Conservation (phyloP, 208 protist species). For the Leishmania braziliensis region DNA sequence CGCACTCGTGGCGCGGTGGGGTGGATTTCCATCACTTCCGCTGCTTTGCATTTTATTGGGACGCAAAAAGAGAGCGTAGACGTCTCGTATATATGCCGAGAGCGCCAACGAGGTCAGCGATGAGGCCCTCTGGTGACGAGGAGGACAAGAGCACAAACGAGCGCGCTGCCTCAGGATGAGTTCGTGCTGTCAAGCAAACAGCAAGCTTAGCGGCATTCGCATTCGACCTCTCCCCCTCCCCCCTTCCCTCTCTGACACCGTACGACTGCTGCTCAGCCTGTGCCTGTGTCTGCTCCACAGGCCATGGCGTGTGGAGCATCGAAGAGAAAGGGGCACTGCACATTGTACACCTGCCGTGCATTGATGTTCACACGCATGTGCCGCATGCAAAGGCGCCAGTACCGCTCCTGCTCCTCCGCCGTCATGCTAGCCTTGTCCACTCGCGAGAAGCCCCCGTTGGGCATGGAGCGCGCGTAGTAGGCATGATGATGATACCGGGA, state of each 20-base stretch:
- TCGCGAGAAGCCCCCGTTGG: slow-evolving; percentile 33
- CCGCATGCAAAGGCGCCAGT: slow-evolving; percentile 85
- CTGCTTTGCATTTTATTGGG: background rate
- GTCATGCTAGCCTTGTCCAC: slow-evolving; percentile 40
- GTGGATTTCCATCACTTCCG: too few relatives aligned
- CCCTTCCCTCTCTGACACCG: too few relatives aligned
- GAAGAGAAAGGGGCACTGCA: slow-evolving; percentile 59
- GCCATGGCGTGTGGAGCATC: background rate
- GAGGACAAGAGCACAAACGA: background rate
- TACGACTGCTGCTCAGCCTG: too few relatives aligned
- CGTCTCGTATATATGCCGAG: background rate
- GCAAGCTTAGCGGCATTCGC: background rate
- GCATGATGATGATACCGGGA: slow-evolving; percentile 37
- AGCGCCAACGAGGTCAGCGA: background rate
- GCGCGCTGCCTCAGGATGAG: background rate
- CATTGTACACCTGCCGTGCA: slow-evolving; percentile 77
- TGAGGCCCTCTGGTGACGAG: background rate
- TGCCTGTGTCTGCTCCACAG: background rate
- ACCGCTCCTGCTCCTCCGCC: slow-evolving; percentile 51
- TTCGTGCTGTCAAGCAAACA: background rate
- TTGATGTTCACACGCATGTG: slow-evolving; percentile 91
- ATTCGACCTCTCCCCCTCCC: background rate
- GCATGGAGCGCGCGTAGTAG: slow-evolving; percentile 33
- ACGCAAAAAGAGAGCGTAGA: background rate
- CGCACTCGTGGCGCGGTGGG: background rate